Evolutionary conservation across 208 protist genomes (phyloP), one percentile per base, ranked within the genome.

Genomic region (Trypanosoma lewisi): DNA sequence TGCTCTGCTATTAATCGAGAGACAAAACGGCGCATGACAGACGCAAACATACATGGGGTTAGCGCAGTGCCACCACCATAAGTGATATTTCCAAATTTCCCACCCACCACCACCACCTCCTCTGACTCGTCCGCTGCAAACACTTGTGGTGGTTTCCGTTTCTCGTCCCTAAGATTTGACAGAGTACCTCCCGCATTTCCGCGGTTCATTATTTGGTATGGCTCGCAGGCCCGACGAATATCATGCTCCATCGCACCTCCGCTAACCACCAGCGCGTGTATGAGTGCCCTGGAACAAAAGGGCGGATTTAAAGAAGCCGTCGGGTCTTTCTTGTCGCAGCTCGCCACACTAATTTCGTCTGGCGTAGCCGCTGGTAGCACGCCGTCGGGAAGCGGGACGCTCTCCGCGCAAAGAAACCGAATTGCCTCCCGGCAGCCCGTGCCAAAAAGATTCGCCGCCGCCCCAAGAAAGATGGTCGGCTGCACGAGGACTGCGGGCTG

Each of bases 211-310:
- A 92, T 27, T 3, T 30, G 41, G 65, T 94, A 92, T 4, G 44
- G 25, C 48, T 74, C 69, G 67, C 91, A 93, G 2, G 85, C 76
- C 19, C 84, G 84, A 30, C 87, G 81, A 52, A 97, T 70, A 53
- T 97, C 92, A 58, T 93, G 85, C 73, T 97, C 92, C 50, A 94
- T 79, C 9, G 81, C 92, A 27, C 92, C 92, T 16, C 89, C 92
- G 58, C 84, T 87, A 45, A 91, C 70, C 19, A 97, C 89, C 11
- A 96, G 17, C 6, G 72, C 71, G 49, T 73, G 63, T 56, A 83
- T 71, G 4, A 80, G 60, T 39, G 66, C 75, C 6, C 45, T 57
- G 39, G 67, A 67, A 34, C 23, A 0, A 61, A 45, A 59, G 7
- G 53, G 41, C 17, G 54, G 39, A 42, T 27, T 30, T 1, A 56